These are phyloP conservation scores for Populus tomentosa DNA, from an alignment of 441 rosid species.

Conservation along the genomic window DNA sequence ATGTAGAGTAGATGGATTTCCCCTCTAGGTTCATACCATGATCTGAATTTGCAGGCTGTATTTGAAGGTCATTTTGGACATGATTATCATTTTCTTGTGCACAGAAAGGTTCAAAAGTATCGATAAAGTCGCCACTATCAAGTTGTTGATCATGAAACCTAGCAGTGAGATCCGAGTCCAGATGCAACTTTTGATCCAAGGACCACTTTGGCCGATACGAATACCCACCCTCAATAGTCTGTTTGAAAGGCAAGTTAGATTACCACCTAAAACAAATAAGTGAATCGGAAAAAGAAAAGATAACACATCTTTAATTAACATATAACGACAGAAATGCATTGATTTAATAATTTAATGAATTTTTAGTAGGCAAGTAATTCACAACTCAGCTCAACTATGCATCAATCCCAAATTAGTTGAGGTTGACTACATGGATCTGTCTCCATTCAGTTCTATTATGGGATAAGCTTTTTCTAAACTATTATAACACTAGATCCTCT, in stretches of 20 bases:
- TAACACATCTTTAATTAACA: background rate
- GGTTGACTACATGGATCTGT: background rate
- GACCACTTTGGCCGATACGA: slow-evolving; percentile 27
- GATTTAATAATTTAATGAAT: background rate
- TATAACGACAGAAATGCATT: background rate
- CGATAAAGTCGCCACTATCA: slow-evolving; percentile 21
- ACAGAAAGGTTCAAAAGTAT: slow-evolving; percentile 31
- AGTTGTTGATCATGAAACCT: slow-evolving; percentile 48
- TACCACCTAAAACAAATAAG: slow-evolving; percentile 6
- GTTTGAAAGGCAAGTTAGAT: slow-evolving; percentile 18
- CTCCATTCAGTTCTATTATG: background rate
- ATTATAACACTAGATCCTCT: background rate
- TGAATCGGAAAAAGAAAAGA: background rate
- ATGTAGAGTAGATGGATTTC: slow-evolving; percentile 35
- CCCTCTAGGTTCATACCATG: slow-evolving; percentile 32
- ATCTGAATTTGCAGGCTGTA: slow-evolving; percentile 33
- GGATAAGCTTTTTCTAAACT: background rate
- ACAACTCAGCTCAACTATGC: background rate
- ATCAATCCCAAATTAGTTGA: background rate
- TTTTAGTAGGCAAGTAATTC: background rate
- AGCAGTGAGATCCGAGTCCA: slow-evolving; percentile 25
- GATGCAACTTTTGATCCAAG: slow-evolving; percentile 38
- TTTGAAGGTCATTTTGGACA: slow-evolving; percentile 29
- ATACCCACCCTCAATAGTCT: slow-evolving; percentile 29
- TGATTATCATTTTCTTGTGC: slow-evolving; percentile 35